Base-by-base conservation (phyloP, 176 grass and related monocot genomes). In the Aegilops longissima region DNA sequence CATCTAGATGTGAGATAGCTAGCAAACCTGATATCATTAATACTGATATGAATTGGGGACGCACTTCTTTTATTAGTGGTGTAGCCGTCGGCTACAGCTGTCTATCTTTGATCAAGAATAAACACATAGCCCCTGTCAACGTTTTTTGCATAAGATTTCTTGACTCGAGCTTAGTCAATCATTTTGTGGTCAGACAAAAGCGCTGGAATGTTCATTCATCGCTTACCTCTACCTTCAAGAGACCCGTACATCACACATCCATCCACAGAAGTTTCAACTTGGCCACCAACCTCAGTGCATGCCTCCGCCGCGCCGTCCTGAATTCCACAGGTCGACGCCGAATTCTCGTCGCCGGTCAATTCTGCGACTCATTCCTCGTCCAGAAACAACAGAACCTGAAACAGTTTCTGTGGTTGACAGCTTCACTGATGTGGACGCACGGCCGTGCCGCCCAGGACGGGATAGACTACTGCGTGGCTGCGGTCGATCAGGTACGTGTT, bases 401-500 rank as follows among this genome's bases (percentile, higher is more conserved):
- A 72, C 35, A 71, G 69, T 71, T 12, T 70, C 17, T 70, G 25
- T 45, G 35, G 16, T 66, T 40, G 78, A 66, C 61, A 25, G 58
- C 58, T 13, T 63, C 34, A 11, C 58, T 63, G 78, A 80, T 63
- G 78, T 44, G 78, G 77, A 80, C 78, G 13, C 7, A 16, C 78
- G 4, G 2, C 35, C 13, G n/a, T 42, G 58, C 35, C 14, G 52
- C 35, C 3, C 5, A 5, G 51, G 13, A 29, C 18, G 12, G 70
- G 20, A 66, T 67, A 67, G 65, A 67, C 25, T 14, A 66, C 25
- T 51, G 47, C 47, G 47, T 51, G 47, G 12, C 51, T 18, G 51
- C 51, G 51, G 51, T 54, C 51, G 27, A 31, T 66, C 25, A 27
- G 3, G 64, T 33, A 29, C 5, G 51, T 54, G 51, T 54, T 54